Percentiles rank a stretch among this genome's conserved stretches.
Conservation (phyloP, 805 yeast genomes). For the Saccharomycopsis vini region DNA sequence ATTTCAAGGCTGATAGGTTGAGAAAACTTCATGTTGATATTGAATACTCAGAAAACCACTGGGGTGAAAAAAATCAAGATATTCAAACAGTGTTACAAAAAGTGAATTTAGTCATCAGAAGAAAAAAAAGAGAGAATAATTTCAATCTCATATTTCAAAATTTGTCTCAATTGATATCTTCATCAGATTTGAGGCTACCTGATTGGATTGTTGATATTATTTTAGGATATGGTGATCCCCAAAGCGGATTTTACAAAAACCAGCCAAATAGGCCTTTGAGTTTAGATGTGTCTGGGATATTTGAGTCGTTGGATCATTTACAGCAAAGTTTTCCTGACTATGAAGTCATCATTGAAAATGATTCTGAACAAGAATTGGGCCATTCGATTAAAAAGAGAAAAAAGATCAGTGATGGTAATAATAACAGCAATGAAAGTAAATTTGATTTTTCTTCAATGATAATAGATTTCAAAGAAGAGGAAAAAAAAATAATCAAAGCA, state of each 20-base stretch:
- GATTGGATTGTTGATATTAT: conserved; percentile 28
- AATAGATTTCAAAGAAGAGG: no score
- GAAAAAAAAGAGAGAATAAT: conserved; percentile 20
- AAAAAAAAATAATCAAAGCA: neutral
- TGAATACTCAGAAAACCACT: no score
- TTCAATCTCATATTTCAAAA: conserved; percentile 20
- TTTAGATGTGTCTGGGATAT: conserved; percentile 22
- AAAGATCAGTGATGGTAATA: neutral
- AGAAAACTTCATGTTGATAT: conserved; percentile 22
- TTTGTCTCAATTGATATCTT: conserved; percentile 4
- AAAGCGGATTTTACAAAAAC: conserved; percentile 13
- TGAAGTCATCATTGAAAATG: conserved; percentile 7
- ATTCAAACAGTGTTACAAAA: conserved; percentile 5
- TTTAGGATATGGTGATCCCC: conserved; percentile 27
- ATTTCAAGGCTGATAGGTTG: neutral
- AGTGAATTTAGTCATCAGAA: conserved; percentile 23
- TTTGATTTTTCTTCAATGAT: no score
- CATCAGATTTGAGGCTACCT: conserved; percentile 22
- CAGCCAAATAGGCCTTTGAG: conserved; percentile 11
- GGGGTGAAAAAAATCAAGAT: conserved; percentile 16
- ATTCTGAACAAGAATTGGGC: no score
- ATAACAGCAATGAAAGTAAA: no score
- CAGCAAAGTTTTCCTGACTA: conserved; percentile 19
- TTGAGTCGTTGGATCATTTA: conserved; percentile 22
- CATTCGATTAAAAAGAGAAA: neutral